Evolutionary conservation across 306 rosid genomes (phyloP), one percentile per base, ranked within the genome.

Genomic region (Sicyos edulis): DNA sequence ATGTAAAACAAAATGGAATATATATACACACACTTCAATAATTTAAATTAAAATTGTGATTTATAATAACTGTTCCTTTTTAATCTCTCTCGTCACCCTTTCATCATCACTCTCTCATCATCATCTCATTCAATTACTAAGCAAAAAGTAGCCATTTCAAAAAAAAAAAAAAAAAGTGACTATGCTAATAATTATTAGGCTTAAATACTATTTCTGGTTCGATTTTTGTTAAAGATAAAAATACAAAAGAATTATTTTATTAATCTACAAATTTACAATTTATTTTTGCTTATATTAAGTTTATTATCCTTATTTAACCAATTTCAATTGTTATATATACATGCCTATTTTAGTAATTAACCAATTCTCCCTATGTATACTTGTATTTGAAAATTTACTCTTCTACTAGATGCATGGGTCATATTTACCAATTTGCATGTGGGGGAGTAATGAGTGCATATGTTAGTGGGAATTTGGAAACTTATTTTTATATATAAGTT

Each of bases 361-460:
- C 24, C 8, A 54, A 7, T 12, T 61, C 67, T 29, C 52, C 9
- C n/a, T 54, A 56, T 56, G 22, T 57, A 21, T 22, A 0, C 4
- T 20, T 56, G 22, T 57, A 57, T 57, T 11, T 21, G 13, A 54
- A 19, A 54, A 20, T 20, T 55, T 40, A 40, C 45, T 42, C 47
- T 9, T 12, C 7, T 40, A 0, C 0, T 34, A 40, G 12, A 37
- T 62, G 69, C 69, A 62, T 62, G 69, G 50, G 50, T 62, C 34
- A 21, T 34, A 62, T 40, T 34, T 7, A 0, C 12, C 50, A 32
- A 55, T 34, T 15, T 62, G 4, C 69, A 62, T 62, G 61, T 20
- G 69, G 69, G 50, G 37, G 49, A 40, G 45, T 2, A 62, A 62
- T 62, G 69, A 62, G 69, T 62, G 49, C 21, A 16, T 8, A 62